Conservation (phyloP, 306 rosid species). For the Cucurbita moschata region DNA sequence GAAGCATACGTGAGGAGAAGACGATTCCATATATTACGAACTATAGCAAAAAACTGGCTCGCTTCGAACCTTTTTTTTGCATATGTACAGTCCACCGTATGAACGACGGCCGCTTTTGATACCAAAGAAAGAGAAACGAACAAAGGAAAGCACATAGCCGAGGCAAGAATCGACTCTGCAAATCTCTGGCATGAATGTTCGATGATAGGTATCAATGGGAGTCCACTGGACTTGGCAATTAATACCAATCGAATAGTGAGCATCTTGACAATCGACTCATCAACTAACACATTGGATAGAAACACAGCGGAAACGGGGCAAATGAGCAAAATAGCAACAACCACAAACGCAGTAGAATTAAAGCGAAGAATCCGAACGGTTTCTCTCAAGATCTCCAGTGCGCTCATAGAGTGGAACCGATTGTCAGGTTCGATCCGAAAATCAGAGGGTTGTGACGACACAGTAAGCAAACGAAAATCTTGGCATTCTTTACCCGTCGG, state of each 20-base stretch:
- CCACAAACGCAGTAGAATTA: constrained; percentile 61
- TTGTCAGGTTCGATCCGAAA: constrained; percentile 8
- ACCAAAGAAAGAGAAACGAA: constrained; percentile 45
- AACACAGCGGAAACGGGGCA: constrained; percentile 73
- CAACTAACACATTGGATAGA: constrained; percentile 56
- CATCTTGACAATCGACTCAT: constrained; percentile 44
- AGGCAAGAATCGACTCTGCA: constrained; percentile 49
- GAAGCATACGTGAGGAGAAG: constrained; percentile 52
- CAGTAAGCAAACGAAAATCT: constrained; percentile 20
- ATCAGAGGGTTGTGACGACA: constrained; percentile 27
- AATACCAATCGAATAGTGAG: constrained; percentile 54
- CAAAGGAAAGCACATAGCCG: constrained; percentile 53
- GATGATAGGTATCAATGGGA: constrained; percentile 63
- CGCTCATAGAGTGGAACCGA: constrained; percentile 58
- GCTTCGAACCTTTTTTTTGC: constrained; percentile 47
- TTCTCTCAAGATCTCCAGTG: constrained; percentile 79
- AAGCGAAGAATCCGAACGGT: constrained; percentile 69
- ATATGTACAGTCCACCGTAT: constrained; percentile 77
- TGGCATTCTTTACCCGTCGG: constrained; percentile 39
- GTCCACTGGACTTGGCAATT: constrained; percentile 72
- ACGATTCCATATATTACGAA: constrained; percentile 64
- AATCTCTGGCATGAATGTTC: constrained; percentile 69
- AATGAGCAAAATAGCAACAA: constrained; percentile 45
- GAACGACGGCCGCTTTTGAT: constrained; percentile 72
- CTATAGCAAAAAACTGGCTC: constrained; percentile 36